Base-by-base conservation (phyloP, 2,329 filamentous ascomycete species). In the Dichotomopilus funicola region DNA sequence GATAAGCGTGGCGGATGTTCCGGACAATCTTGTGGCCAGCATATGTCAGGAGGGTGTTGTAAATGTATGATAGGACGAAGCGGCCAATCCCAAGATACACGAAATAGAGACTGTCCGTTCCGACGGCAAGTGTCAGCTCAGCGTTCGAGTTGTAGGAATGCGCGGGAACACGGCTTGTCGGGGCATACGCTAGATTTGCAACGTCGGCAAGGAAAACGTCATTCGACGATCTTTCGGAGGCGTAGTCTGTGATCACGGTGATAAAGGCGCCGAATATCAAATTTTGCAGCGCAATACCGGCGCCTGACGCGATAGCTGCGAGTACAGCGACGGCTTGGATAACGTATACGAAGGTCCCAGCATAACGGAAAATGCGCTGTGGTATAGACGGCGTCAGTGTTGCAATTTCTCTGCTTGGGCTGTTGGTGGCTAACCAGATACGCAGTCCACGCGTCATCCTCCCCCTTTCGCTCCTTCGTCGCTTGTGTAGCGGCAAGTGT, bases 31-130 rank as follows among this genome's bases (percentile, higher is more conserved):
- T 58, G 54, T 66, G 60, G 27, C 68, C 49, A 71, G 62, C 40
- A 68, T 56, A 60, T 1, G 63, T 61, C 5, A 64, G 19, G 33
- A 66, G 54, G 2, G 55, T 61, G 37, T 69, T 68, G 46, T 65
- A 67, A 12, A 73, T 64, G 58, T 81, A 82, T 3, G 72, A 71
- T 4, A 77, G 62, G 12, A 69, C 62, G 50, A 81, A 77, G 35
- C 76, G 77, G 2, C 66, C 79, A 43, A 80, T 64, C 62, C 80
- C 81, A 6, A 82, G 70, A 58, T 81, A 82, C 10, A 82, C 67
- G 59, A 82, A 81, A 61, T 75, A 80, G 1, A 81, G 66, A 0
- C 57, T 59, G 11, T 5, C 4, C 11, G 6, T 33, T 6, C 33
- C 1, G 40, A 6, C 19, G n/a, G 44, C 55, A 34, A 52, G 51